Percentiles rank a stretch among this genome's conserved stretches.
phyloP scores from a whole-genome alignment of 805 yeast species.

The Spencermartinsiella europaea region DNA sequence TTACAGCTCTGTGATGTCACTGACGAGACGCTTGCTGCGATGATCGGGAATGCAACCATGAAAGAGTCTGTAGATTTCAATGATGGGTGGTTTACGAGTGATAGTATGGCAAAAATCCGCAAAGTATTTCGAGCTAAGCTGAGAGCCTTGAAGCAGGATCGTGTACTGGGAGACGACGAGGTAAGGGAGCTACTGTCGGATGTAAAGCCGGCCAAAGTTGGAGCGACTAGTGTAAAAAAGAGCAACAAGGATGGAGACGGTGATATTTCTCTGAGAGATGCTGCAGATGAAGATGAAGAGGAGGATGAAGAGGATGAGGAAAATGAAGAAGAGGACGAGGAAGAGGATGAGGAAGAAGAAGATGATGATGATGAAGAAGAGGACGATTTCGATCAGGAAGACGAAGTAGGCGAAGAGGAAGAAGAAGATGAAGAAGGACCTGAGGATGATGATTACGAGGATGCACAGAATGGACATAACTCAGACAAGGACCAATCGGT shows the following conservation, averaged over 20 bases:
- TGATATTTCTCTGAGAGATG: conserved; percentile 1
- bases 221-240: neutral
- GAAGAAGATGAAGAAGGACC: conserved; percentile 1
- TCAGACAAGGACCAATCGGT: neutral
- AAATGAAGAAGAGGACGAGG: conserved; percentile 22
- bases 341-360: conserved; percentile 28
- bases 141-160: conserved; percentile 48
- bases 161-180: conserved; percentile 22
- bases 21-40: conserved; percentile 52
- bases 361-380: conserved; percentile 23
- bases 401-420: conserved; percentile 10
- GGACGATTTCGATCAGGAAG: conserved; percentile 13
- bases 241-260: conserved; percentile 4
- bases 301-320: conserved; percentile 13
- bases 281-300: conserved; percentile 9
- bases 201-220: conserved; percentile 10
- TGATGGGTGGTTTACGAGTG: conserved; percentile 76
- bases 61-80: conserved; percentile 46
- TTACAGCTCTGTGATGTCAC: conserved; percentile 75
- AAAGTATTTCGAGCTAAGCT: conserved; percentile 69
- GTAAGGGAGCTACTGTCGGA: conserved; percentile 7
- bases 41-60: conserved; percentile 39
- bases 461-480: too few species aligned
- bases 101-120: conserved; percentile 59
- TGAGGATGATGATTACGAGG: neutral